These are phyloP conservation scores for Dictyostelium citrinum DNA, from an alignment of 78 protist species.

Conservation along the genomic window DNA sequence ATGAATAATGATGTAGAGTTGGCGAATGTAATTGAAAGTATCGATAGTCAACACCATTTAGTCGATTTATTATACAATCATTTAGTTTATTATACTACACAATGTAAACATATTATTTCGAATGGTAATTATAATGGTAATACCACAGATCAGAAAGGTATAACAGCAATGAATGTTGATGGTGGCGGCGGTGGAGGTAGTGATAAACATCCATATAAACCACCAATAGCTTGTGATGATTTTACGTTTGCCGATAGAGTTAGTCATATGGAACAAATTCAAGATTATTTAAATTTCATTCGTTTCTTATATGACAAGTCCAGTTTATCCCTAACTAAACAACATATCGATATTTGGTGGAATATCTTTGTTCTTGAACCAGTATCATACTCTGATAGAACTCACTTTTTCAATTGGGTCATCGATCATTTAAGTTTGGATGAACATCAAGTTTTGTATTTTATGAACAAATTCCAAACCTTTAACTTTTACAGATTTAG, in stretches of 20 bases:
- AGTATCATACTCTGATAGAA: constrained; percentile 2
- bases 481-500: constrained; percentile 36
- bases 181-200: not conserved
- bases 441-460: not conserved
- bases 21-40: not conserved
- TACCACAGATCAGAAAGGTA: too few relatives aligned
- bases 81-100: constrained; percentile 8
- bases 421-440: not conserved
- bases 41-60: not conserved
- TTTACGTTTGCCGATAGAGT: not conserved
- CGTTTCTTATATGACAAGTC: constrained; percentile 7
- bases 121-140: not conserved
- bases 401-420: constrained; percentile 25
- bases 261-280: not conserved
- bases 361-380: constrained; percentile 30
- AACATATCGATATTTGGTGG: constrained; percentile 42
- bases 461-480: constrained; percentile 14
- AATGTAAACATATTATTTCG: not conserved
- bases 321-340: not conserved
- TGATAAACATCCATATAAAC: not conserved
- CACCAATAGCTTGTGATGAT: not conserved
- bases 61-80: constrained; percentile 20
- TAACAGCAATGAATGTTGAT: not conserved
- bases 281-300: constrained; percentile 22
- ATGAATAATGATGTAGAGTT: not conserved